Evolutionary conservation across 2,329 filamentous ascomycete species (phyloP), one percentile per base, ranked within the genome.

Genomic region (Parasarocladium wereldwijsianum): DNA sequence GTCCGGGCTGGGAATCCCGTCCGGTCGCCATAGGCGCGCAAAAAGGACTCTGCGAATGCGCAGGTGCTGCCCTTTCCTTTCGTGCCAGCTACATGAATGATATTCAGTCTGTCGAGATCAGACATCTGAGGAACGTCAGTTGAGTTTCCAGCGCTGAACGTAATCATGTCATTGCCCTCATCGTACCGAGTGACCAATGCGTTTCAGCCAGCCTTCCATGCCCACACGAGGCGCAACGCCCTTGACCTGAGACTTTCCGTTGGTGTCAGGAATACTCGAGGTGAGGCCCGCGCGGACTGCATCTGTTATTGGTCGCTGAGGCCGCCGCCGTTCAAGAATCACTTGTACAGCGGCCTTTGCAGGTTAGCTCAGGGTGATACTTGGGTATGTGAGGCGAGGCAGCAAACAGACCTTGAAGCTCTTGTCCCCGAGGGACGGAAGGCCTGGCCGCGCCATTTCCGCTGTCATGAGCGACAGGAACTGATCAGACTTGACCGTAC

Each of bases 1-100:
- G 56, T 50, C 29, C 49, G 54, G 8, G 29, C 17, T 2, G 39
- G 43, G 22, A 37, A 44, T 32, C 29, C 34, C 12, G 33, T 40
- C 24, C 36, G 36, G 8, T 42, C 6, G 13, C 38, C 37, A 39
- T 43, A 36, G 41, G 22, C 39, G 33, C 26, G 42, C 37, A 69
- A 47, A 17, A 68, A 51, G 1, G 49, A 55, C 17, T 55, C 46
- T 14, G 52, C 45, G 31, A 61, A 66, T 3, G 60, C 61, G 35
- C 60, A 65, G 0, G 62, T 66, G 33, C 54, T 62, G 4, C 64
- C 64, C 50, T 69, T 70, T 1, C 64, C 64, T 43, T 69, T 69
- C 0, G 64, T 69, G 0, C 65, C 64, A 13, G 62, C 51, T 21
- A 69, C 50, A 40, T 67, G 62, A 23, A 70, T 45, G 12, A 67